Evolutionary conservation across 345 rosid species (phyloP), one percentile per base, ranked within the genome.

Genomic region (Salix koriyanagi): DNA sequence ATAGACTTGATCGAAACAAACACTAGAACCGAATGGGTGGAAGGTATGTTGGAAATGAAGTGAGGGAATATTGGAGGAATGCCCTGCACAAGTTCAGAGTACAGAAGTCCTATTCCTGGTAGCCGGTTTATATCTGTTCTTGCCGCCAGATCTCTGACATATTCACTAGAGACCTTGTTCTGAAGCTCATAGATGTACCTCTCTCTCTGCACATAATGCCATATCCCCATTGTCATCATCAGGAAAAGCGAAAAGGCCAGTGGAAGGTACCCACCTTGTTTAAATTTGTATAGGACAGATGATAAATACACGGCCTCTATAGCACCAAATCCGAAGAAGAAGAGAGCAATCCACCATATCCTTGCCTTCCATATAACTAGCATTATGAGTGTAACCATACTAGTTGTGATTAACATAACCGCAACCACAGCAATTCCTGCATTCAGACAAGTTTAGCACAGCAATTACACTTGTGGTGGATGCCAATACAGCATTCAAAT

Each of bases 11-110:
- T 84, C 0, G 97, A 91, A 76, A 94, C 88, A 46, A 91, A 79
- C 28, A 94, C 88, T 0, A 91, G 70, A 71, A 94, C 89, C 0
- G 90, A 90, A 65, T 90, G 98, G 18, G 86, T 76, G 2, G 94
- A 85, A 0, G 94, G 91, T 34, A 94, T 75, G 65, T 85, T 89
- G 3, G 88, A 69, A 2, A 94, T 73, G 71, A 85, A 91, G 46
- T 92, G 97, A 25, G 91, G 78, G 69, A 91, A 86, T 50, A 92
- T 84, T 0, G 92, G 98, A 61, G 97, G 92, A 54, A 90, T 89
- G 44, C 97, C 97, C 16, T 93, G 92, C 32, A 88, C 94, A 44
- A 91, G 91, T 81, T 92, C 95, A 0, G 94, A 85, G 83, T 90
- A 91, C 48, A 91, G 79, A 66, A 94, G 83, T 13, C 89, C 96